phyloP scores from a whole-genome alignment of 1,284 basidiomycete genomes.

The Ceratobasidium sp. region DNA sequence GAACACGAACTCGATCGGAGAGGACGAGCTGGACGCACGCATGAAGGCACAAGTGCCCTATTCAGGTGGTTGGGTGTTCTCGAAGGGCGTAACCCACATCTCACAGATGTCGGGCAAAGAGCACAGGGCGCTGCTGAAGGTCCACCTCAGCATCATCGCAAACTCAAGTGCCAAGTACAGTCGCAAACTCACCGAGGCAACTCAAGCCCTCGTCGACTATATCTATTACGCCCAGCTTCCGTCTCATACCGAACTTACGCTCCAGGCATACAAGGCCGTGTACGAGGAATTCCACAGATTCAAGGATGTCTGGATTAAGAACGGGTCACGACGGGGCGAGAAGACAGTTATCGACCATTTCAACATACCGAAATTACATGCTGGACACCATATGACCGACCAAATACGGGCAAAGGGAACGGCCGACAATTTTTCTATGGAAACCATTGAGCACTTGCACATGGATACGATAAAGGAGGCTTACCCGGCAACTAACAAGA shows the following conservation, averaged over 20 bases:
- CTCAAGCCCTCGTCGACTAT: neutral
- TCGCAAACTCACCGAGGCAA: slow-evolving; percentile 2
- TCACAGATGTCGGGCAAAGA: slow-evolving; percentile 31
- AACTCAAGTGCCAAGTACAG: neutral
- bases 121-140: slow-evolving; percentile 1
- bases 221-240: slow-evolving; percentile 12
- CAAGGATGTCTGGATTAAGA: slow-evolving; percentile 25
- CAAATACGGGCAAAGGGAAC: slow-evolving; percentile 12
- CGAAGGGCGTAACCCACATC: slow-evolving; percentile 19
- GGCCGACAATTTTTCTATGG: slow-evolving; percentile 13
- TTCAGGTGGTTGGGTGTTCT: neutral
- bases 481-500: neutral
- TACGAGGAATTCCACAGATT: neutral
- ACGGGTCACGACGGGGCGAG: slow-evolving; percentile 14
- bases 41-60: slow-evolving; percentile 13
- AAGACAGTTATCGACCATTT: neutral
- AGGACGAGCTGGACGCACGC: slow-evolving; percentile 42
- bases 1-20: slow-evolving; percentile 43
- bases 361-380: slow-evolving; percentile 27
- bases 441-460: slow-evolving; percentile 9
- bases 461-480: slow-evolving; percentile 24
- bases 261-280: neutral
- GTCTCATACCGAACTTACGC: neutral
- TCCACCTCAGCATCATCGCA: slow-evolving; percentile 1
- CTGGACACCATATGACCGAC: neutral